A percentile compares a stretch with the other conserved stretches of the same genome.
Conservation (phyloP, 2,329 filamentous ascomycete species). For the Dendrostoma leiphaemia region DNA sequence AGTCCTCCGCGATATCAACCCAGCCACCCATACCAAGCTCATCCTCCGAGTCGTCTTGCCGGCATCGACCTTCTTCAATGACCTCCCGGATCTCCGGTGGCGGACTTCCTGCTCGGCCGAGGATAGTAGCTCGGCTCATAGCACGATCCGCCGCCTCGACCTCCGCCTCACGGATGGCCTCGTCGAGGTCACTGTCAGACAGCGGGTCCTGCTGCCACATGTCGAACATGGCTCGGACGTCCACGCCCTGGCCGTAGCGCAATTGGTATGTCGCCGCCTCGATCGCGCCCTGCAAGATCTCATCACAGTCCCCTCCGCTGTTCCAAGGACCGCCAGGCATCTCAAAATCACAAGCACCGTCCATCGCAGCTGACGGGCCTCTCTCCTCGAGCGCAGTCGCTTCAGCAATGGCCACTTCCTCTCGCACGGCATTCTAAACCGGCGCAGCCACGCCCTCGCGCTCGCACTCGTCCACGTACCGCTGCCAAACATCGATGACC, state of each 20-base stretch:
- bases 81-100: background rate
- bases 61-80: background rate
- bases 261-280: background rate
- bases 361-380: background rate
- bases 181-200: background rate
- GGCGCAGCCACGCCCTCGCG: constrained; percentile 46
- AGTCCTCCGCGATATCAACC: background rate
- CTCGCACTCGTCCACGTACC: constrained; percentile 86
- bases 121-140: constrained; percentile 2
- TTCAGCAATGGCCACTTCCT: constrained; percentile 3
- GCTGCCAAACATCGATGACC: constrained; percentile 82
- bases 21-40: background rate
- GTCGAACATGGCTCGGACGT: background rate
- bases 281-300: background rate
- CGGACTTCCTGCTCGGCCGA: background rate
- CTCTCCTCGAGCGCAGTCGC: background rate
- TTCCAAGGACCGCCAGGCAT: background rate
- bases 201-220: background rate
- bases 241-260: background rate
- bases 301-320: background rate
- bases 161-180: background rate
- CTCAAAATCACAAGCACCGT: background rate
- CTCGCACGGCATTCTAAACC: constrained; percentile 11
- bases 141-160: background rate
- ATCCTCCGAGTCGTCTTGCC: background rate